Evolutionary conservation across 495 filamentous ascomycete genomes (phyloP).

Genomic region (Penicillium canescens): DNA sequence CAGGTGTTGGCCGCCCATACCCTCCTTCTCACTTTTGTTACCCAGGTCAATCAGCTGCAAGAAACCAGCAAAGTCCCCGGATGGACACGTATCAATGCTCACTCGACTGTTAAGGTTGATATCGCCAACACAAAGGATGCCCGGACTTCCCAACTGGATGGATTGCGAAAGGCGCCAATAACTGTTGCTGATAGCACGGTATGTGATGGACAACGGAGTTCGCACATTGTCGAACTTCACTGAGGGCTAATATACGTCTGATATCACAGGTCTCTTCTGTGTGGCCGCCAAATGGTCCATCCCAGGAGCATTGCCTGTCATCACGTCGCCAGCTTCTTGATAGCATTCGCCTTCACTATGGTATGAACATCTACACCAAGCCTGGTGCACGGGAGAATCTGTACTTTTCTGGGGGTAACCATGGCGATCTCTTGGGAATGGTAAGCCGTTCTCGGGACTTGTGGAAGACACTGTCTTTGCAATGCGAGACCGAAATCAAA

Average conservation of each 20-base stretch:
- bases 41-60: too few relatives aligned
- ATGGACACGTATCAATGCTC: too few relatives aligned
- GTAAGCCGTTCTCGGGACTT: neutral
- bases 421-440: neutral
- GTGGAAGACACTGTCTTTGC: neutral
- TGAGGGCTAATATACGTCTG: neutral
- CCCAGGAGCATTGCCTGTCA: neutral
- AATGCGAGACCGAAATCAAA: constrained; percentile 2
- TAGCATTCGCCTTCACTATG: neutral
- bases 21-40: too few relatives aligned
- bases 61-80: too few relatives aligned
- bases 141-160: too few relatives aligned
- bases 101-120: too few relatives aligned
- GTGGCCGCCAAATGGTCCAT: neutral
- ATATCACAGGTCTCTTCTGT: neutral
- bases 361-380: constrained; percentile 1
- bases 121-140: too few relatives aligned
- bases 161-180: neutral
- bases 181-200: neutral
- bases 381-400: neutral
- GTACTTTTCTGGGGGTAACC: neutral
- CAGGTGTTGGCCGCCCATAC: too few relatives aligned
- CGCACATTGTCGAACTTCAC: neutral
- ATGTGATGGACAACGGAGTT: neutral
- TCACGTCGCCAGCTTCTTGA: neutral